Base-by-base conservation (phyloP, 208 protist species). In the Leptomonas seymouri region DNA sequence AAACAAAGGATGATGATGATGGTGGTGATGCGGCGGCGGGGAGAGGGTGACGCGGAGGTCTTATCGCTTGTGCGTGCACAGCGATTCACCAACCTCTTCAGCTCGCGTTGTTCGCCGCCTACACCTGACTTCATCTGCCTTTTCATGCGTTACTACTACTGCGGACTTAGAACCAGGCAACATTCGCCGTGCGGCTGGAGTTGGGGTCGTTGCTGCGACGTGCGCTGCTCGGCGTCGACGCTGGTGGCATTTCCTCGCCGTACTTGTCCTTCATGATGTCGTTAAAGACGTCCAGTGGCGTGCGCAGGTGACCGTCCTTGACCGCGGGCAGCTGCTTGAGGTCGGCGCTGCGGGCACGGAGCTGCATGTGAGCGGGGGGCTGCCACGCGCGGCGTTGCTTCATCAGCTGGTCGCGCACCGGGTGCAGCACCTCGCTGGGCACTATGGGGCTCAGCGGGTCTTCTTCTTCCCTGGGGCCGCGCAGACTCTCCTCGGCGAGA, bases 271-370 rank as follows among this genome's bases (percentile, higher is more conserved):
- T 75, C 73, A 93, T 83, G 9, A 96, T 39, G 54, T 91, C 85
- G 39, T 86, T 70, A 56, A 96, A 93, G 14, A 96, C 91, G 56
- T 82, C 67, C 25, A 96, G 77, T 46, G 91, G 91, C 0, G 88
- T 93, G 63, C 86, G 87, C 57, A 93, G 48, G n/a, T 63, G 54
- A 3, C 78, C 79, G 54, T 91, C 89, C 76, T 82, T 90, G 31
- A 89, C 69, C 27, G 82, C 79, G 4, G 83, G 81, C 42, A 91
- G 82, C n/a, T 76, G 51, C 62, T 71, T 79, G 16, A 93, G 71
- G 30, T 81, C 77, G 20, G 45, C n/a, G 67, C 85, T 81, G 46
- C 59, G 65, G 20, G 59, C 64, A 48, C 85, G 85, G 30, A 74
- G 63, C 42, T 80, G 63, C n/a, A 87, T 34, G 73, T 89, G 91